These are phyloP conservation scores for Porodaedalea pini DNA, from an alignment of 1,284 basidiomycete genomes.

Conservation along the genomic window DNA sequence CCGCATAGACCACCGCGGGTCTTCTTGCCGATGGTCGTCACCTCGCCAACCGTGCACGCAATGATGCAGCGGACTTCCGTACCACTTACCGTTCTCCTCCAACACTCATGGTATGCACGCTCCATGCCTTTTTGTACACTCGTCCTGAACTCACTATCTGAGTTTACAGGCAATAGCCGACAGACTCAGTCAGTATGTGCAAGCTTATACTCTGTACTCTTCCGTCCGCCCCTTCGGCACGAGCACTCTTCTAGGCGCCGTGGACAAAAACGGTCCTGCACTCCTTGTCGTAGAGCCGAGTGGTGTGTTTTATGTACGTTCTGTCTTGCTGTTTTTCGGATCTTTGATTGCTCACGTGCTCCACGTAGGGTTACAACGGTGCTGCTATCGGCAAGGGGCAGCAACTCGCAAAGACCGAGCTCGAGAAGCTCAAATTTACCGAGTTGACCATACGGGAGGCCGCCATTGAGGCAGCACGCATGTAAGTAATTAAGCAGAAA, in stretches of 20 bases:
- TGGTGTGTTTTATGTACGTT: slow-evolving; percentile 83
- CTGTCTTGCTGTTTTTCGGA: background rate
- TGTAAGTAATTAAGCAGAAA: slow-evolving; percentile 54
- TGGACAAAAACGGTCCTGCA: slow-evolving; percentile 87
- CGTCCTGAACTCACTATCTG: background rate
- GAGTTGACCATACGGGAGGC: slow-evolving; percentile 80
- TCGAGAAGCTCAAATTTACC: slow-evolving; percentile 90
- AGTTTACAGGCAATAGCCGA: slow-evolving; percentile 68
- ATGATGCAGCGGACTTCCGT: slow-evolving; percentile 79
- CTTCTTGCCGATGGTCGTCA: slow-evolving; percentile 93
- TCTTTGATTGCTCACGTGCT: background rate
- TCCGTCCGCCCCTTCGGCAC: slow-evolving; percentile 97
- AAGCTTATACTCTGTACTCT: slow-evolving; percentile 97
- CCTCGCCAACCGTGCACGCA: slow-evolving; percentile 80
- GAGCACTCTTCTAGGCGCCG: slow-evolving; percentile 85
- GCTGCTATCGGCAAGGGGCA: slow-evolving; percentile 96
- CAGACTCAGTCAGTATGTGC: slow-evolving; percentile 85
- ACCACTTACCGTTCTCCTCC: slow-evolving; percentile 75
- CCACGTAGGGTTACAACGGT: slow-evolving; percentile 79
- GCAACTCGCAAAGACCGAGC: slow-evolving; percentile 95
- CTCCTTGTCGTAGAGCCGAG: slow-evolving; percentile 95
- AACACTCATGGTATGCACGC: slow-evolving; percentile 70
- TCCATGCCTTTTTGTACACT: background rate
- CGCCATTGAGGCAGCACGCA: slow-evolving; percentile 91
- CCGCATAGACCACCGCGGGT: slow-evolving; percentile 80